phyloP scores from a whole-genome alignment of 2,329 filamentous ascomycete species.

The Trichophyton simii region DNA sequence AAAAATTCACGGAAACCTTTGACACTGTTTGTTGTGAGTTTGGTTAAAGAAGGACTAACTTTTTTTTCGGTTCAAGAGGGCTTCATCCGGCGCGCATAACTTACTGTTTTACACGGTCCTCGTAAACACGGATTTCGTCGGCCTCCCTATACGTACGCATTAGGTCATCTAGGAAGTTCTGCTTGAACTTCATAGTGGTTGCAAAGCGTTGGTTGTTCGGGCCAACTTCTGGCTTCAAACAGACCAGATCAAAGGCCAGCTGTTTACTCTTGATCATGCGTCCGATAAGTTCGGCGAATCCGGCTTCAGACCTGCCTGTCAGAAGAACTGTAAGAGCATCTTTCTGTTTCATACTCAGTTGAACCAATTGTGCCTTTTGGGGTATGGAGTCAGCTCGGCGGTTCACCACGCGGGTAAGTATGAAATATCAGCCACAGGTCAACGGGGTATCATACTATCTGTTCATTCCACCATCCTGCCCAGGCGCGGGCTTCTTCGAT shows the following conservation, averaged over 20 bases:
- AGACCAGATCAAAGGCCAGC: constrained; percentile 77
- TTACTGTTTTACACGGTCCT: constrained; percentile 50
- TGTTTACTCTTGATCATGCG: constrained; percentile 66
- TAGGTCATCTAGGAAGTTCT: constrained; percentile 64
- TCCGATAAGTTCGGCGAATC: constrained; percentile 66
- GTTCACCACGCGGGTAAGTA: neutral
- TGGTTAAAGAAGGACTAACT: constrained; percentile 10
- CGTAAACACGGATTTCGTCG: constrained; percentile 62
- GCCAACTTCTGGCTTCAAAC: constrained; percentile 72
- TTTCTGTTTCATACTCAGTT: constrained; percentile 68
- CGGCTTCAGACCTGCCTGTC: constrained; percentile 69
- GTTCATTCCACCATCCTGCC: constrained; percentile 95
- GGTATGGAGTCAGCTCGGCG: neutral
- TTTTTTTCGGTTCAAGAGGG: neutral
- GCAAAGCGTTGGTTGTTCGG: constrained; percentile 66
- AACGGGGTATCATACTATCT: constrained; percentile 46
- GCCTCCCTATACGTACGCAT: constrained; percentile 76
- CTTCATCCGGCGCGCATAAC: constrained; percentile 14
- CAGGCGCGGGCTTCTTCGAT: constrained; percentile 73
- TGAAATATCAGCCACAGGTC: neutral
- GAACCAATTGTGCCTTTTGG: constrained; percentile 53
- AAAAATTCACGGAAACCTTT: constrained; percentile 80
- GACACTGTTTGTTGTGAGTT: constrained; percentile 35
- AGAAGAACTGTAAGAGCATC: constrained; percentile 75
- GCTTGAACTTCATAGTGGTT: constrained; percentile 87